Evolutionary conservation across 2,329 filamentous ascomycete genomes (phyloP).

Genomic region (Microdochium bolleyi): DNA sequence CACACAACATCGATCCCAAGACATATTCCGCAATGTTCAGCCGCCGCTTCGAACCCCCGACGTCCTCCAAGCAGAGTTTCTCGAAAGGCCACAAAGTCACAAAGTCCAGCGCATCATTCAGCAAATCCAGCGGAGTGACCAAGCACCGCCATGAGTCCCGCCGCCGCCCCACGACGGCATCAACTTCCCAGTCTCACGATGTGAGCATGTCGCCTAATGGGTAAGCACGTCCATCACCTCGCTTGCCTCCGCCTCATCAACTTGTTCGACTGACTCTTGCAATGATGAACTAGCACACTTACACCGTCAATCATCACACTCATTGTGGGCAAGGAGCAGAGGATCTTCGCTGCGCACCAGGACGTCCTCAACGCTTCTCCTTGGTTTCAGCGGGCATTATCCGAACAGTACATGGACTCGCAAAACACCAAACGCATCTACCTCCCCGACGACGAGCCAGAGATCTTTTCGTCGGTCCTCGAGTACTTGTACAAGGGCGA

Average conservation of each 20-base stretch:
- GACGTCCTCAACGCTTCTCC: slow-evolving; percentile 72
- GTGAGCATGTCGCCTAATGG: slow-evolving; percentile 31
- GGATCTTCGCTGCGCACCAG: slow-evolving; percentile 88
- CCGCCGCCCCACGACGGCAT: slow-evolving; percentile 39
- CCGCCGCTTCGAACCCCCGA: slow-evolving; percentile 33
- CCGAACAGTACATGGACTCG: slow-evolving; percentile 53
- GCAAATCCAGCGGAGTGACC: slow-evolving; percentile 43
- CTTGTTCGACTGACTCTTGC: slow-evolving; percentile 5
- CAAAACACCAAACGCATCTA: slow-evolving; percentile 61
- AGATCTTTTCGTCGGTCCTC: slow-evolving; percentile 83
- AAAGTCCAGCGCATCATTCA: slow-evolving; percentile 47
- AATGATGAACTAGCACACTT: slow-evolving; percentile 33
- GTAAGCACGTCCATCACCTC: slow-evolving; percentile 23
- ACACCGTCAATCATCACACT: slow-evolving; percentile 71
- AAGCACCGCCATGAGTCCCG: slow-evolving; percentile 46
- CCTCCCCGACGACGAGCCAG: slow-evolving; percentile 78
- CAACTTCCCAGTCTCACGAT: slow-evolving; percentile 26
- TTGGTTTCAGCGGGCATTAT: slow-evolving; percentile 64
- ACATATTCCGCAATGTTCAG: slow-evolving; percentile 35
- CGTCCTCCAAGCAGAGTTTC: slow-evolving; percentile 39
- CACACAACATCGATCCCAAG: background rate
- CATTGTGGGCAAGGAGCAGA: slow-evolving; percentile 70
- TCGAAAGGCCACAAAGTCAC: slow-evolving; percentile 41
- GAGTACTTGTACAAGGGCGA: slow-evolving; percentile 94
- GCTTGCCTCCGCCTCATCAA: background rate